These are phyloP conservation scores for Xylaria multiplex DNA, from an alignment of 2,329 filamentous ascomycete genomes.

Conservation along the genomic window DNA sequence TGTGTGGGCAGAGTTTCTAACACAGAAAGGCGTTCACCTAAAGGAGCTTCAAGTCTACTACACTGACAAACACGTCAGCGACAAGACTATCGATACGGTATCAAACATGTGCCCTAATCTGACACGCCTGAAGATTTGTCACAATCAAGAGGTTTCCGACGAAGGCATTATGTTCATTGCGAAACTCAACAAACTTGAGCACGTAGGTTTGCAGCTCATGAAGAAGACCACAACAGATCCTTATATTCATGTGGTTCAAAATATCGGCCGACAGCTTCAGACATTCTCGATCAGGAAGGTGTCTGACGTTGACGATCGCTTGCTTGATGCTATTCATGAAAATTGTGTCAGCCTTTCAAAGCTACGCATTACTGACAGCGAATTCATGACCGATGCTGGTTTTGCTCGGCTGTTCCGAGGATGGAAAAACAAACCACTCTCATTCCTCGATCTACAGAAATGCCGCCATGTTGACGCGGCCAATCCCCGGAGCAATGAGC, in stretches of 20 bases:
- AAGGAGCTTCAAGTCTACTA: constrained; percentile 80
- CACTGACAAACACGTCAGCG: constrained; percentile 83
- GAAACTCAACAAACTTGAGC: constrained; percentile 70
- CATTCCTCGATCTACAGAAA: constrained; percentile 77
- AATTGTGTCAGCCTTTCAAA: constrained; percentile 76
- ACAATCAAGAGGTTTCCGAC: constrained; percentile 79
- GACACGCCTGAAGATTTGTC: constrained; percentile 79
- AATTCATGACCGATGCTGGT: constrained; percentile 77
- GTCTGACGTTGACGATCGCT: constrained; percentile 70
- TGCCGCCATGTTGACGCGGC: constrained; percentile 80
- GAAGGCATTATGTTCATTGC: constrained; percentile 73
- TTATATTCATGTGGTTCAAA: constrained; percentile 69
- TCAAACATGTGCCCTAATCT: constrained; percentile 73
- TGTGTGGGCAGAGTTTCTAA: constrained; percentile 78
- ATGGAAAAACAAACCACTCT: constrained; percentile 79
- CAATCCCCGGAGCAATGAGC: constrained; percentile 71
- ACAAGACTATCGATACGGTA: constrained; percentile 73
- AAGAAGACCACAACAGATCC: constrained; percentile 64
- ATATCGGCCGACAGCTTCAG: constrained; percentile 72
- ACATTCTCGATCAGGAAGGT: constrained; percentile 83
- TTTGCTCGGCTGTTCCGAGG: constrained; percentile 77
- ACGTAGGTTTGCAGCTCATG: constrained; percentile 78
- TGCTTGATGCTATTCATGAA: constrained; percentile 76
- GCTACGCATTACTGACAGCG: constrained; percentile 82
- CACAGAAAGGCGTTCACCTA: constrained; percentile 71